Evolutionary conservation across 371 early-diverging fungal species (phyloP), one percentile per base, ranked within the genome.

Genomic region (Actinomucor elegans): DNA sequence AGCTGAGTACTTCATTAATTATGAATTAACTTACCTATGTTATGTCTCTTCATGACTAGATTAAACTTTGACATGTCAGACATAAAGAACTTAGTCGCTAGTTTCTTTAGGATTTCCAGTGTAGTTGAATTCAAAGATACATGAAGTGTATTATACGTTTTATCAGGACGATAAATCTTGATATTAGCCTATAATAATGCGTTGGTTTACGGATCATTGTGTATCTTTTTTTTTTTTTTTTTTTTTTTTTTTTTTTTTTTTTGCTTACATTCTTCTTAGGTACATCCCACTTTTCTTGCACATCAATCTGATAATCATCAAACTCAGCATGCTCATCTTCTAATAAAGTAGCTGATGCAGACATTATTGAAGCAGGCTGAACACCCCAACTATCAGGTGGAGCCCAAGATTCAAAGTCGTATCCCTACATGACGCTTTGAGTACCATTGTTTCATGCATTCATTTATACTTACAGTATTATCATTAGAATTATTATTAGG

Each of bases 371-470:
- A 11, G 57, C 40, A n/a, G 64, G 59, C 36, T 78, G 71, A 6
- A 88, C 86, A 5, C 80, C 87, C 89, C 89, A 88, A 33, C 85
- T 86, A 44, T 88, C 89, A 31, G 89, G 89, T 20, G 87, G 78
- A 7, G 77, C 69, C 89, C 89, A 88, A 14, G 72, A 59, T 51
- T 81, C 87, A 1, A 74, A 41, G 21, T 61, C 55, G 33, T 32
- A 50, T 10, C 46, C 46, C 60, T 60, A 33, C n/a, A n/a, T n/a
- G n/a, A n/a, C n/a, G n/a, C n/a, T n/a, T n/a, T n/a, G n/a, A n/a
- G n/a, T n/a, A n/a, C n/a, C n/a, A n/a, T n/a, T n/a, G n/a, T n/a
- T n/a, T n/a, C n/a, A n/a, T n/a, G n/a, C n/a, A n/a, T n/a, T n/a
- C n/a, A 18, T 28, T 14, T 12, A 23, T 18, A 10, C 44, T 53